Base-by-base conservation (phyloP, 805 yeast species). In the Starmera pachycereana region DNA sequence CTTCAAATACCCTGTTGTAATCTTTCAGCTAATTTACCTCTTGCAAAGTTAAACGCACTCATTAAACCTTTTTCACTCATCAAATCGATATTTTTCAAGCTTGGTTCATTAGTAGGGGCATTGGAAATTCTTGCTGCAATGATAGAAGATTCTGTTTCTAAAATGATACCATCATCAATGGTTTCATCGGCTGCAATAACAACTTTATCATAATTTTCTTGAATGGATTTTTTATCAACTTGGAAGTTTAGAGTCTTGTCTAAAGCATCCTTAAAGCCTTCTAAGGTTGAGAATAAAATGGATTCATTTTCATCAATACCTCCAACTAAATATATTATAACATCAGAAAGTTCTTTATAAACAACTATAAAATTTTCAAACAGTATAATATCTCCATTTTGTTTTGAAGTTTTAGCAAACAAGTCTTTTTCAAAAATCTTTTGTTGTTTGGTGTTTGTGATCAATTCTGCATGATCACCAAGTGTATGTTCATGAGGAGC, bases 91-190 rank as follows among this genome's bases (percentile, higher is more conserved):
- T 72, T 66, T 52, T 72, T 71, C 52, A 77, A 65, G 45, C 72
- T 69, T 32, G 71, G 66, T 51, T 87, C 96, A 47, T 71, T 76
- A 29, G 76, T 62, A 36, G 96, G 95, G 29, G 92, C 79, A 44
- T 77, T 75, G n/a, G 97, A 84, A 22, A 89, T 96, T 63, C 98
- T 76, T 12, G 94, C 76, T 3, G 90, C 89, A 50, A 92, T 84
- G 33, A 85, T 78, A 30, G 81, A 76, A 6, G 95, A 78, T 54
- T 92, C 97, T 25, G 88, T 81, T 60, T 92, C 97, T 50, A 92
- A 71, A 41, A 92, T 78, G 47, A 92, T 77, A 33, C 97, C 98
- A 57, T 89, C 95, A 57, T 92, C 98, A 37, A 92, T 69, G 9
- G 94, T 73, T 63, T 92, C 97, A 60, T 92, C 98, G 35, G 89